These are phyloP conservation scores for Mucor irregularis DNA, from an alignment of 371 early-diverging fungal species.

Conservation along the genomic window DNA sequence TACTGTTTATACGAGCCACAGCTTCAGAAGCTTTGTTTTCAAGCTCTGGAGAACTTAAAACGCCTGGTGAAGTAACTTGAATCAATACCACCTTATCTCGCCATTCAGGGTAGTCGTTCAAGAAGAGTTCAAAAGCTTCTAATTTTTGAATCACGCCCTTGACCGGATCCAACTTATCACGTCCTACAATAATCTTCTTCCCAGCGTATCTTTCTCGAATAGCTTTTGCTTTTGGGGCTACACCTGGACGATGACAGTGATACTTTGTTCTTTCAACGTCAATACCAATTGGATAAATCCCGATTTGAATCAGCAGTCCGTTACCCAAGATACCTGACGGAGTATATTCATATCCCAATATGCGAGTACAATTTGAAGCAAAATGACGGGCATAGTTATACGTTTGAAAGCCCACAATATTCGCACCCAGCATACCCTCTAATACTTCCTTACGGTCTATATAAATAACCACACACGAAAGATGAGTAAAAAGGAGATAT, in stretches of 20 bases:
- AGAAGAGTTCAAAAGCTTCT: conserved; percentile 90
- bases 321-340: conserved; percentile 79
- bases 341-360: conserved; percentile 86
- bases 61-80: conserved; percentile 72
- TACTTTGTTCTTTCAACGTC: conserved; percentile 65
- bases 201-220: conserved; percentile 87
- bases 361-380: conserved; percentile 86
- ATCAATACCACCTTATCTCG: conserved; percentile 87
- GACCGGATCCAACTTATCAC: conserved; percentile 98
- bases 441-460: conserved; percentile 89
- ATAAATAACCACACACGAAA: conserved; percentile 11
- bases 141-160: conserved; percentile 99
- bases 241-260: conserved; percentile 49
- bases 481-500: not conserved
- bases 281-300: conserved; percentile 98
- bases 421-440: conserved; percentile 88
- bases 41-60: conserved; percentile 57
- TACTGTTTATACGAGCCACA: conserved; percentile 91
- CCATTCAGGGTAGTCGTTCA: conserved; percentile 89
- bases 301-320: conserved; percentile 81
- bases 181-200: conserved; percentile 95
- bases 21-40: conserved; percentile 88
- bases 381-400: conserved; percentile 97
- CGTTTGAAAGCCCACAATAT: conserved; percentile 93
- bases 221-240: conserved; percentile 71